phyloP scores from a whole-genome alignment of 192 early-diverging fungal species.

The Coemansia aciculifera region DNA sequence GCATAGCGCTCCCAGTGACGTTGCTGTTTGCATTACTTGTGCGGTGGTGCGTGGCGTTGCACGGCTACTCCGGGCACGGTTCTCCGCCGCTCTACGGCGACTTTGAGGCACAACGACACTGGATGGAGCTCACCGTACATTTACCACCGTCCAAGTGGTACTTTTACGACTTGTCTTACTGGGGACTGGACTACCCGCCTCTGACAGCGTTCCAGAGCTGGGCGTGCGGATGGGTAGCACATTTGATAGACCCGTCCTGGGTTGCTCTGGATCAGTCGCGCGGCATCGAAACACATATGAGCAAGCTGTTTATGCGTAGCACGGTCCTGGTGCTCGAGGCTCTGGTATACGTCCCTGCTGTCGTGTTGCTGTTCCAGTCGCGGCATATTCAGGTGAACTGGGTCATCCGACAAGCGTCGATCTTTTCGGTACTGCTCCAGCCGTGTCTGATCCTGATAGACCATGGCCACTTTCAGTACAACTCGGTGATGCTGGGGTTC shows the following conservation, averaged over 20 bases:
- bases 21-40: constrained; percentile 60
- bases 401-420: constrained; percentile 38
- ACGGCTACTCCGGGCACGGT: constrained; percentile 72
- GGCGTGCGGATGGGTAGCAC: constrained; percentile 77
- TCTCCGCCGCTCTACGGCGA: constrained; percentile 88
- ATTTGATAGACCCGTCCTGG: constrained; percentile 76
- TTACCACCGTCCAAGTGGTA: constrained; percentile 85
- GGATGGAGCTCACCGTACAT: constrained; percentile 93
- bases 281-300: constrained; percentile 70
- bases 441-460: constrained; percentile 92
- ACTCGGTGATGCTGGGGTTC: constrained; percentile 94
- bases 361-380: constrained; percentile 63
- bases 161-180: constrained; percentile 82
- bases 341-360: constrained; percentile 75
- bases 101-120: constrained; percentile 98
- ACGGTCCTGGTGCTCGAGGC: constrained; percentile 77
- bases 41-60: constrained; percentile 66
- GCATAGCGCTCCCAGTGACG: constrained; percentile 35
- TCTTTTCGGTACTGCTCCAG: constrained; percentile 72
- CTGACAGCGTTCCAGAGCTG: constrained; percentile 92
- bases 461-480: constrained; percentile 98
- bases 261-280: constrained; percentile 83
- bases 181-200: constrained; percentile 97
- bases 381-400: constrained; percentile 15
- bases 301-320: constrained; percentile 89